These are phyloP conservation scores for Seminavis robusta DNA, from an alignment of 108 stramenopile genomes.

Conservation along the genomic window DNA sequence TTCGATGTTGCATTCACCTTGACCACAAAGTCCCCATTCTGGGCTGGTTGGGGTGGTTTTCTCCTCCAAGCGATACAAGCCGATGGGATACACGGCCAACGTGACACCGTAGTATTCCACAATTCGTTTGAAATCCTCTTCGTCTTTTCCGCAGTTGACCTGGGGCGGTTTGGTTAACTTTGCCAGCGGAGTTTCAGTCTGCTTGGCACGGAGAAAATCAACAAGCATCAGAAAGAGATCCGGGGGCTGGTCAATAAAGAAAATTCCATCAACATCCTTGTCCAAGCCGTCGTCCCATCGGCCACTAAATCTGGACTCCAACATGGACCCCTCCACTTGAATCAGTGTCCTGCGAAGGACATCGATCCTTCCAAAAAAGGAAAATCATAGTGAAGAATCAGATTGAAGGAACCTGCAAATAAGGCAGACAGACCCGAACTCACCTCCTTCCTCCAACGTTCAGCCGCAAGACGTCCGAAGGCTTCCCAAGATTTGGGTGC, in stretches of 20 bases:
- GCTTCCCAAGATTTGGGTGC: neutral
- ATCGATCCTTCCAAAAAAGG: too few relatives aligned
- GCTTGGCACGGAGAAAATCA: slow-evolving; percentile 30
- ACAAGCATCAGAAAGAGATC: slow-evolving; percentile 44
- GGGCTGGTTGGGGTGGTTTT: neutral
- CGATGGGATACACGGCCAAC: slow-evolving; percentile 13
- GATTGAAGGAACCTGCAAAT: too few relatives aligned
- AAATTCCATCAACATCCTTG: slow-evolving; percentile 33
- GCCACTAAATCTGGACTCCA: slow-evolving; percentile 59
- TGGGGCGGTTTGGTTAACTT: neutral
- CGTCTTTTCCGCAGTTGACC: neutral
- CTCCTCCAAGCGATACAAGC: neutral
- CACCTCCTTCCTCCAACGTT: slow-evolving; percentile 9
- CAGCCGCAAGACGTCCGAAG: slow-evolving; percentile 10
- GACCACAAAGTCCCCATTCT: neutral
- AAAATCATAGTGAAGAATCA: too few relatives aligned
- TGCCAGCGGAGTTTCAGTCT: neutral
- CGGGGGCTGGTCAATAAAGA: slow-evolving; percentile 57
- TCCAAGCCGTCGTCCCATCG: slow-evolving; percentile 57
- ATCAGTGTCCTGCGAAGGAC: slow-evolving; percentile 61
- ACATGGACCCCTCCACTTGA: slow-evolving; percentile 47
- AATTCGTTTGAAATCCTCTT: slow-evolving; percentile 13
- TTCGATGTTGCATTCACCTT: too few relatives aligned
- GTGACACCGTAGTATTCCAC: slow-evolving; percentile 29
- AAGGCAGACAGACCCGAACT: neutral